These are phyloP conservation scores for Cerioporus squamosus DNA, from an alignment of 1,284 basidiomycete species.

Conservation along the genomic window DNA sequence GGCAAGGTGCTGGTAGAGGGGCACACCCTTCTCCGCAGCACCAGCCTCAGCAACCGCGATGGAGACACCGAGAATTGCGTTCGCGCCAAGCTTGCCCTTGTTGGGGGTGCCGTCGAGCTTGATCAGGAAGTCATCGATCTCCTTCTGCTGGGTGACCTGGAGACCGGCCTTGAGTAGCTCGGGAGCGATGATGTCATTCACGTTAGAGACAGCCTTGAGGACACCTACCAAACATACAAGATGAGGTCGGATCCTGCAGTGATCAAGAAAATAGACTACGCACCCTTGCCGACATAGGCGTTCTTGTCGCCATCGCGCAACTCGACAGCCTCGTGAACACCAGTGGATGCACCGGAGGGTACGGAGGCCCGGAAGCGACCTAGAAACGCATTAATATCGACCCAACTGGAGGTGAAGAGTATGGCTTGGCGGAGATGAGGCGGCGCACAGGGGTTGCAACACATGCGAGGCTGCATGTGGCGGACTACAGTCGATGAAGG, in stretches of 20 bases:
- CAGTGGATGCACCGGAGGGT: constrained; percentile 98
- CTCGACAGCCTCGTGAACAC: constrained; percentile 98
- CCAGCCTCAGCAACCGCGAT: constrained; percentile 96
- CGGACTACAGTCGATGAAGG: no score
- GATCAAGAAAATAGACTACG: constrained; percentile 9
- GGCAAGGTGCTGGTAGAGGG: constrained; percentile 97
- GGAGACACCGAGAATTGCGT: constrained; percentile 98
- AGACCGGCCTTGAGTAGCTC: constrained; percentile 88
- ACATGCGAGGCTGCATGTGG: neutral
- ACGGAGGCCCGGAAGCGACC: constrained; percentile 96
- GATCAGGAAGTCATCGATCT: constrained; percentile 98
- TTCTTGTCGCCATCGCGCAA: constrained; percentile 96
- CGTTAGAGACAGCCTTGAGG: constrained; percentile 91
- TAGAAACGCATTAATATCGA: constrained; percentile 37
- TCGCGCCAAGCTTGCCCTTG: constrained; percentile 99
- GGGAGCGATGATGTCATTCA: constrained; percentile 92
- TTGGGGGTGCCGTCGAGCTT: constrained; percentile 97
- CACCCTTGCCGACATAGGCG: constrained; percentile 95
- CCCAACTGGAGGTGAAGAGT: neutral
- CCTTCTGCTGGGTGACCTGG: constrained; percentile 91
- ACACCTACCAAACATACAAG: constrained; percentile 65
- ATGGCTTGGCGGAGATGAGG: constrained; percentile 11
- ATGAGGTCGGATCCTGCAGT: neutral
- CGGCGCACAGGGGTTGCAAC: neutral
- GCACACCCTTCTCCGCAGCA: constrained; percentile 92